phyloP scores from a whole-genome alignment of 1,284 basidiomycete species.

The Caloboletus firmus region DNA sequence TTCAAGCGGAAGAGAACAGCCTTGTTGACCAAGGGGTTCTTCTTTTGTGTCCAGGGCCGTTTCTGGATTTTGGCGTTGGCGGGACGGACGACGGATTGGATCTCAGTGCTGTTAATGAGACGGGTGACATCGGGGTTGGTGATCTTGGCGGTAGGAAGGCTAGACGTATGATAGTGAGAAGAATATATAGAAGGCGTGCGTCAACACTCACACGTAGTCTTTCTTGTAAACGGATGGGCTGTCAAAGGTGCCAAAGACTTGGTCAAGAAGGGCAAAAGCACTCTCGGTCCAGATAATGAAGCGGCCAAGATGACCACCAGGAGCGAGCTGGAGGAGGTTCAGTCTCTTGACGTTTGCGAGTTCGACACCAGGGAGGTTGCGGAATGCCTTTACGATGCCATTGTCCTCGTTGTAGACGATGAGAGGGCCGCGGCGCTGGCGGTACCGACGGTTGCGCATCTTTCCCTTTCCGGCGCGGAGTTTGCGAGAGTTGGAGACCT shows the following conservation, averaged over 20 bases:
- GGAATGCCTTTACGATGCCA: conserved; percentile 97
- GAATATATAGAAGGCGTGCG: not conserved
- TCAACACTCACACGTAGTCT: conserved; percentile 73
- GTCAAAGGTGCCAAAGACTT: conserved; percentile 93
- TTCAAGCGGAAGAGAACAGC: conserved; percentile 97
- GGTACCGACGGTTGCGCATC: conserved; percentile 94
- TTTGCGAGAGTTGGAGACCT: conserved; percentile 98
- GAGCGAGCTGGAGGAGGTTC: conserved; percentile 98
- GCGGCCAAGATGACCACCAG: conserved; percentile 98
- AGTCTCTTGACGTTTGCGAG: conserved; percentile 92
- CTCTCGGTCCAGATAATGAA: conserved; percentile 99
- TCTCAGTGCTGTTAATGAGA: conserved; percentile 97
- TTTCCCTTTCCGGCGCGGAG: conserved; percentile 98
- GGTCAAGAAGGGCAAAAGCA: conserved; percentile 92
- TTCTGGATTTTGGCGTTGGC: conserved; percentile 80
- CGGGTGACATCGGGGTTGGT: conserved; percentile 96
- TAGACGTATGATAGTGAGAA: conserved; percentile 32
- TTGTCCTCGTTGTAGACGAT: conserved; percentile 98
- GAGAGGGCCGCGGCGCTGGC: conserved; percentile 96
- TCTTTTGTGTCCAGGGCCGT: conserved; percentile 98
- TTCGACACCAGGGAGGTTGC: conserved; percentile 99
- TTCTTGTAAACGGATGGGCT: conserved; percentile 87
- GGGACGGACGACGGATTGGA: conserved; percentile 92
- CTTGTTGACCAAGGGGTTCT: conserved; percentile 98
- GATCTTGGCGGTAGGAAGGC: conserved; percentile 94